Evolutionary conservation across 1,284 basidiomycete genomes (phyloP).

Genomic region (Coniophora puteana): DNA sequence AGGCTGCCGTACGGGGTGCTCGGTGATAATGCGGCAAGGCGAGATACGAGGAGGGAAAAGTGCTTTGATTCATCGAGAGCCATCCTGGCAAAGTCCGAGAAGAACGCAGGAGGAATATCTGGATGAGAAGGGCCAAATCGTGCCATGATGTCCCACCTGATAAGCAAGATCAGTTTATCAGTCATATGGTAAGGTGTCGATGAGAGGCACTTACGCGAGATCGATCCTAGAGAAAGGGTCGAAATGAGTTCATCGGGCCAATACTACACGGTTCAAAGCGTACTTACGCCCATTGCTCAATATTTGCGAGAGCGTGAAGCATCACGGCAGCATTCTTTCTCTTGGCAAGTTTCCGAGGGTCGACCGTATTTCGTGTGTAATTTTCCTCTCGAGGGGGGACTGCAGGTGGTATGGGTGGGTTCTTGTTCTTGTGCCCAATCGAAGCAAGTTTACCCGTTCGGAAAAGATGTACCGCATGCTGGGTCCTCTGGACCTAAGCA

Average conservation of each 20-base stretch:
- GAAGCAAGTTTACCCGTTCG: slow-evolving; percentile 64
- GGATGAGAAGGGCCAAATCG: slow-evolving; percentile 64
- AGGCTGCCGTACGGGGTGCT: slow-evolving; percentile 75
- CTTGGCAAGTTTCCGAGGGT: slow-evolving; percentile 58
- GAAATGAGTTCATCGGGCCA: not conserved
- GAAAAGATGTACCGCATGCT: slow-evolving; percentile 67
- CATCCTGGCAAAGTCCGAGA: slow-evolving; percentile 76
- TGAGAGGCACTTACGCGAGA: slow-evolving; percentile 50
- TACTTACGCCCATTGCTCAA: slow-evolving; percentile 89
- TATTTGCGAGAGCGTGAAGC: slow-evolving; percentile 83
- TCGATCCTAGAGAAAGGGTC: slow-evolving; percentile 42
- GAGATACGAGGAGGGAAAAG: slow-evolving; percentile 57
- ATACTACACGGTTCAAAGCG: too few species aligned
- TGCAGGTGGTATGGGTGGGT: slow-evolving; percentile 57
- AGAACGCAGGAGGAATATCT: slow-evolving; percentile 69
- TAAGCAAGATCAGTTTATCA: slow-evolving; percentile 2
- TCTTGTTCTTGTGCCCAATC: slow-evolving; percentile 55
- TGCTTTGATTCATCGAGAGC: slow-evolving; percentile 88
- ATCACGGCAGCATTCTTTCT: slow-evolving; percentile 71
- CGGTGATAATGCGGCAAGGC: slow-evolving; percentile 61
- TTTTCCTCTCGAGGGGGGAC: slow-evolving; percentile 64
- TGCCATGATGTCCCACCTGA: slow-evolving; percentile 82
- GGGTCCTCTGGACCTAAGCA: slow-evolving; percentile 59
- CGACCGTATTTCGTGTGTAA: slow-evolving; percentile 51
- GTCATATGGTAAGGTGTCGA: slow-evolving; percentile 8